A percentile compares a stretch with the other conserved stretches of the same genome.
phyloP scores from a whole-genome alignment of 2,329 filamentous ascomycete genomes.

The Fusarium drepaniforme region DNA sequence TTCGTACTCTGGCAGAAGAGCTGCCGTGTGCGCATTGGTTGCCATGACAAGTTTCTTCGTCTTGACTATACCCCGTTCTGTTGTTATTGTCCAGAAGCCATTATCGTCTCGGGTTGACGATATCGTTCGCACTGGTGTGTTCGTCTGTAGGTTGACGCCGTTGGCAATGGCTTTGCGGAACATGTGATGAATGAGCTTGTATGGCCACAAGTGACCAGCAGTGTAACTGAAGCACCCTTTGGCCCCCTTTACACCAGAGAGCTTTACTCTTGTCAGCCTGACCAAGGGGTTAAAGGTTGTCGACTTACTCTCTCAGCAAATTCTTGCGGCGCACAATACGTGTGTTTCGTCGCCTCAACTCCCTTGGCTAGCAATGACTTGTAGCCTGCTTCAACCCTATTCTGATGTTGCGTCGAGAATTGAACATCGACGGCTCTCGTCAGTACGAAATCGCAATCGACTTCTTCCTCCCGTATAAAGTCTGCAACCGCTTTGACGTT shows the following conservation, averaged over 20 bases:
- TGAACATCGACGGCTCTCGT: slow-evolving; percentile 55
- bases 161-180: slow-evolving; percentile 33
- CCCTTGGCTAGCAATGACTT: neutral
- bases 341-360: neutral
- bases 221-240: slow-evolving; percentile 49
- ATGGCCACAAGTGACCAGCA: slow-evolving; percentile 46
- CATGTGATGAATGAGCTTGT: slow-evolving; percentile 48
- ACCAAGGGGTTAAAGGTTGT: neutral
- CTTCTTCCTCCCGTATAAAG: slow-evolving; percentile 50
- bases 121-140: slow-evolving; percentile 41
- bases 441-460: slow-evolving; percentile 59
- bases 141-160: slow-evolving; percentile 46
- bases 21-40: slow-evolving; percentile 76
- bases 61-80: slow-evolving; percentile 57
- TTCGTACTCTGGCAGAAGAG: slow-evolving; percentile 68
- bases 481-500: slow-evolving; percentile 46
- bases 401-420: slow-evolving; percentile 43
- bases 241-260: slow-evolving; percentile 52
- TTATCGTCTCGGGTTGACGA: slow-evolving; percentile 13
- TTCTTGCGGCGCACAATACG: neutral
- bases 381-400: slow-evolving; percentile 13
- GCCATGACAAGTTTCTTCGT: slow-evolving; percentile 71
- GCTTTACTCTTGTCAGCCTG: slow-evolving; percentile 20
- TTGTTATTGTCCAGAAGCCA: slow-evolving; percentile 26
- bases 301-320: slow-evolving; percentile 37